Evolutionary conservation across 129 eudicot genomes (phyloP), one percentile per base, ranked within the genome.

Genomic region (Smallanthus sonchifolius): DNA sequence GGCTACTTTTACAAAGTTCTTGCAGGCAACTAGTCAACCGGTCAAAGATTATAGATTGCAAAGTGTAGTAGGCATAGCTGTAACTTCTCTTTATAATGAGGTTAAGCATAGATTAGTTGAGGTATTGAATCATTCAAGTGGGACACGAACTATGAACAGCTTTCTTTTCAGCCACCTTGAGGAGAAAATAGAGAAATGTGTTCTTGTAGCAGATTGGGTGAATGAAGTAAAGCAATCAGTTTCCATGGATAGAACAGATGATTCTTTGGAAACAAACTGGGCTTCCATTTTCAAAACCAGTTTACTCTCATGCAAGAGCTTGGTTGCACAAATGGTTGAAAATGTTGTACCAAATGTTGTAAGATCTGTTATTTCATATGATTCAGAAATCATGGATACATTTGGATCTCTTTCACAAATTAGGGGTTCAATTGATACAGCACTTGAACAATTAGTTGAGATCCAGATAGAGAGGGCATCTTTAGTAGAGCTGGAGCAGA

Each of bases 331-430:
- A 63, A 73, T 91, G 90, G 78, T 81, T 72, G 97, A 91, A 72
- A 80, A 56, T 5, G 86, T 91, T 84, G 67, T 90, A 55, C 99
- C 97, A 30, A 82, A 81, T 75, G 77, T 89, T 19, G 83, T 91
- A 45, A 79, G 82, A 76, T 89, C 87, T 66, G 90, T 83, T 11
- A 77, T 87, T 62, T 84, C 97, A 51, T 88, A 69, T 55, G 84
- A 92, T 76, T 88, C 96, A 32, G 97, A 91, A 71, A 87, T 91
- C 19, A 95, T 88, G 95, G 95, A 95, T 84, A 87, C 92, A 72
- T 91, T 95, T 84, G 97, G 94, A 64, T 86, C 97, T 36, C 79
- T 95, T 77, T 91, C 99, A 55, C 89, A 85, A 66, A 91, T 88
- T 48, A 78, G 90, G 68, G 97, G 96, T 42, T 91, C 97, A 6